Conservation (phyloP, 495 filamentous ascomycete genomes). For the Pseudomonodictys pantanalensis region DNA sequence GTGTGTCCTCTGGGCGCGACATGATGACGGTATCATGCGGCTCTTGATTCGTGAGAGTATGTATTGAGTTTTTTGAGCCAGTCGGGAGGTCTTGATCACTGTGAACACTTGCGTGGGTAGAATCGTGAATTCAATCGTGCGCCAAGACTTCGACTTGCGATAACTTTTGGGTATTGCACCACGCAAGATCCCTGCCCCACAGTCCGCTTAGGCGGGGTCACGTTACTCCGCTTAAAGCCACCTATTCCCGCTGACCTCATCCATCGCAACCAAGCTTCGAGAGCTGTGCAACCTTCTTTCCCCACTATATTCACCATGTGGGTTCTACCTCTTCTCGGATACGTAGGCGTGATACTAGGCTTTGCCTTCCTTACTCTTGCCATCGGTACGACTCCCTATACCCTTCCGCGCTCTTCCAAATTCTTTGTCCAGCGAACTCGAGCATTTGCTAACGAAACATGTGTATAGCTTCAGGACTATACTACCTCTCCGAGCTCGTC, state of each 20-base stretch:
- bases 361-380: constrained; percentile 92
- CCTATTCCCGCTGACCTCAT: constrained; percentile 22
- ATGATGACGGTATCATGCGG: constrained; percentile 51
- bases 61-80: neutral
- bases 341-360: constrained; percentile 79
- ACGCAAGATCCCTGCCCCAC: neutral
- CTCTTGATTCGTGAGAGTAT: neutral
- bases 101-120: too few species aligned
- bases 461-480: constrained; percentile 81
- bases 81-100: too few species aligned
- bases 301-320: constrained; percentile 58
- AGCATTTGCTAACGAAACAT: neutral
- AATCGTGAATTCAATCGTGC: too few species aligned
- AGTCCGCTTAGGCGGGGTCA: neutral
- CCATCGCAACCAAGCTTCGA: neutral
- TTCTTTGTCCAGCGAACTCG: constrained; percentile 1
- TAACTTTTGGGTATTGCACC: constrained; percentile 8
- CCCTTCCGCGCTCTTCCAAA: neutral
- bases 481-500: constrained; percentile 96
- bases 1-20: constrained; percentile 93
- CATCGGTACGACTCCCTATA: constrained; percentile 61
- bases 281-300: neutral
- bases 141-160: constrained; percentile 12
- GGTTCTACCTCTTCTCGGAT: constrained; percentile 87
- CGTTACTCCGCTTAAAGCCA: constrained; percentile 4